These are phyloP conservation scores for Nitzschia sp. DNA, from an alignment of 108 stramenopile genomes.

Conservation along the genomic window DNA sequence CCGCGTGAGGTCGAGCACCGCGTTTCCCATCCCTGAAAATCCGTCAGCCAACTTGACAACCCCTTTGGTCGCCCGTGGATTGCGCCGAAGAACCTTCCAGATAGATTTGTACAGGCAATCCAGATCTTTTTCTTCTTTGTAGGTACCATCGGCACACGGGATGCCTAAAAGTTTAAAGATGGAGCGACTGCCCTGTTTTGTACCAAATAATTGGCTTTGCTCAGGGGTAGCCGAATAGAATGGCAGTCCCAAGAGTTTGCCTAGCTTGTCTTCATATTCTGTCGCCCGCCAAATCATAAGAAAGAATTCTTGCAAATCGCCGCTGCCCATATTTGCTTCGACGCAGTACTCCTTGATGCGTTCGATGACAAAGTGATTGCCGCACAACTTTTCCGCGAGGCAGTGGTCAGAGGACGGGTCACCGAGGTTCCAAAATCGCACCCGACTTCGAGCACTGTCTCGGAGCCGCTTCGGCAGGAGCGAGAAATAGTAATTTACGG, in stretches of 20 bases:
- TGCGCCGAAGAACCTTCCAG: neutral
- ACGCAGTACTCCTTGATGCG: neutral
- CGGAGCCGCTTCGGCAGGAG: neutral
- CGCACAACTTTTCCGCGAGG: neutral
- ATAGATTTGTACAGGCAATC: neutral
- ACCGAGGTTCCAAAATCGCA: neutral
- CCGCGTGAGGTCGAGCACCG: neutral
- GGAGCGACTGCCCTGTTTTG: neutral
- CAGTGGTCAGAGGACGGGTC: neutral
- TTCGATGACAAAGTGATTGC: neutral
- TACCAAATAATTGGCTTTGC: neutral
- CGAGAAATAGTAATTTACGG: neutral
- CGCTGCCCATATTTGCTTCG: neutral
- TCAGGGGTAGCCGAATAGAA: neutral
- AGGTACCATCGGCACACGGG: neutral
- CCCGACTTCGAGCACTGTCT: neutral
- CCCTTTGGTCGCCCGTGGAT: neutral
- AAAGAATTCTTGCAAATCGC: neutral
- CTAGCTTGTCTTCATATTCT: neutral
- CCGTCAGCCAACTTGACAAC: neutral
- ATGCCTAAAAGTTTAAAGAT: neutral
- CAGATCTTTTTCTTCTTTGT: slow-evolving; percentile 1
- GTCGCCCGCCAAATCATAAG: neutral
- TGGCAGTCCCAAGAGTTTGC: neutral
- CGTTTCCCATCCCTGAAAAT: slow-evolving; percentile 1